phyloP scores from a whole-genome alignment of 164 flowering plant species.

The Magnolia officinalis region DNA sequence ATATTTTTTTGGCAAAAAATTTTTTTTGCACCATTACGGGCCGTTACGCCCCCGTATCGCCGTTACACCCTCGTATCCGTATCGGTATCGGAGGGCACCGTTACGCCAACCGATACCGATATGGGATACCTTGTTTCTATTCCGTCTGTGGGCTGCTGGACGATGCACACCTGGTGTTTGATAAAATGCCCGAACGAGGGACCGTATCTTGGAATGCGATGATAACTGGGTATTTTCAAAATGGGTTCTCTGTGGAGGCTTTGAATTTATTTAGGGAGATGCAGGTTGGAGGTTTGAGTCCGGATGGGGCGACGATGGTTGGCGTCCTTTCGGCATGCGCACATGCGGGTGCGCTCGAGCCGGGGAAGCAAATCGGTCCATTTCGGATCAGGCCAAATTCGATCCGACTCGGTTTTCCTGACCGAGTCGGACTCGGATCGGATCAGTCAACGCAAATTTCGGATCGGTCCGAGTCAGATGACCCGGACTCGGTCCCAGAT shows the following conservation, averaged over 20 bases:
- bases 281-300: conserved; percentile 25
- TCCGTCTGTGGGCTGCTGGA: conserved; percentile 20
- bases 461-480: too few relatives aligned
- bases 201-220: conserved; percentile 28
- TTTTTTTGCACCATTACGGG: too few relatives aligned
- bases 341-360: conserved; percentile 15
- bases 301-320: conserved; percentile 54
- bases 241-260: conserved; percentile 19
- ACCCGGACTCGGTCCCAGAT: too few relatives aligned
- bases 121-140: too few relatives aligned
- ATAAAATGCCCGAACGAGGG: conserved; percentile 14
- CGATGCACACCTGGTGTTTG: conserved; percentile 15
- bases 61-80: too few relatives aligned
- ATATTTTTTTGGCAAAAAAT: too few relatives aligned
- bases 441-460: too few relatives aligned
- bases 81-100: too few relatives aligned
- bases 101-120: too few relatives aligned
- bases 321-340: conserved; percentile 52
- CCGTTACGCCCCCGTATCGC: too few relatives aligned
- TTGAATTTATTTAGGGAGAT: conserved; percentile 14
- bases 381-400: not conserved
- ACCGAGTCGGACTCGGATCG: too few relatives aligned
- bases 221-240: conserved; percentile 45
- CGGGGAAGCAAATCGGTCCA: conserved; percentile 13
- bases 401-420: too few relatives aligned